Evolutionary conservation across 371 early-diverging fungal genomes (phyloP), one percentile per base, ranked within the genome.

Genomic region (Lichtheimia ornata): DNA sequence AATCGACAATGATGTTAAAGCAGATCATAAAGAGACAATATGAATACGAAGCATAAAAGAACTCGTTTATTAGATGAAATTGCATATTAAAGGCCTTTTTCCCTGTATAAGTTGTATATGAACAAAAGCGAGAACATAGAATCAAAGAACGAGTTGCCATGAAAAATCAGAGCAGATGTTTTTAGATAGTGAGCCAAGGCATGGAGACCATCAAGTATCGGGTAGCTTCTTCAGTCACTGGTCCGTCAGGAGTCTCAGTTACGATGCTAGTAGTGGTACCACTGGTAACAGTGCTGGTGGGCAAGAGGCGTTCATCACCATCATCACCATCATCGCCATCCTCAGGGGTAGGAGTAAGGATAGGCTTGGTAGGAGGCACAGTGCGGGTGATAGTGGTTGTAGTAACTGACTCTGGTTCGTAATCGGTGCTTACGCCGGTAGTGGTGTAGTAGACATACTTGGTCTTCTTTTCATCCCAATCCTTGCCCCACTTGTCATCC

Each of bases 361-460:
- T 1, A 2, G 44, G 44, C 44, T 14, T n/a, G 3, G 22, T 1
- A 42, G 15, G 14, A 53, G 53, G 2, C 24, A 53, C 53, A 25
- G 53, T 53, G 25, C 13, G 43, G 44, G 58, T 17, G 5, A 5
- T 35, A 7, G 50, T 47, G 12, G 58, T 50, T 30, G 58, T 24
- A 17, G 50, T 17, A 6, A 24, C 50, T n/a, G 58, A 28, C 17
- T 15, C 28, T 18, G 58, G 49, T 22, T 22, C 22, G 22, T 22
- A 22, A 22, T 22, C 22, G 22, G 22, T 22, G 40, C 20, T 12
- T 43, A 14, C 44, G 44, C 44, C 44, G 44, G n/a, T 12, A 2
- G 20, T 47, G 66, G 57, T 71, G 54, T 71, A 61, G 53, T 71
- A 71, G 50, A 71, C 67, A 41, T 71, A 71, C 61, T 62, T 53